Conservation (phyloP, 805 yeast genomes). For the Suhomyces xylopsoci region DNA sequence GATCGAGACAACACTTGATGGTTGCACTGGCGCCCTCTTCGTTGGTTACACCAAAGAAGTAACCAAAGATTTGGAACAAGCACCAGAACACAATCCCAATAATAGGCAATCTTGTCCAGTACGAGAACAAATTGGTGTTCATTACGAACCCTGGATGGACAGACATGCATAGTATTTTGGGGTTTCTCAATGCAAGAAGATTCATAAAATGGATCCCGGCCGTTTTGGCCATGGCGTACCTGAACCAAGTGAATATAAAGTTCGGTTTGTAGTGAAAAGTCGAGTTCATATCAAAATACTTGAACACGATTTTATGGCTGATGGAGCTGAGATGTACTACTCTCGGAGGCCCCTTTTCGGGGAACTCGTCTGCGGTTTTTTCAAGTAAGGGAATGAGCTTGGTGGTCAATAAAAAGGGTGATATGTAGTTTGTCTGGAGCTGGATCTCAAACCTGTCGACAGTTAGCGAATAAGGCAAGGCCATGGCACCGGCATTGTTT, state of each 20-base stretch:
- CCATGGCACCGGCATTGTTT: constrained; percentile 81
- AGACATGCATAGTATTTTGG: constrained; percentile 58
- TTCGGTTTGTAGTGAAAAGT: constrained; percentile 61
- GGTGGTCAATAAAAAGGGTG: constrained; percentile 71
- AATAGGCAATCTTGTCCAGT: constrained; percentile 74
- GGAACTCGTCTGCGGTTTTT: constrained; percentile 27
- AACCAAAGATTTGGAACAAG: constrained; percentile 65
- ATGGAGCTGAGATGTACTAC: constrained; percentile 63
- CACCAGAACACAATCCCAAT: constrained; percentile 76
- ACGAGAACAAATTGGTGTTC: constrained; percentile 71
- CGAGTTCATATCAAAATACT: constrained; percentile 45
- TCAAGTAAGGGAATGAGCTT: constrained; percentile 53
- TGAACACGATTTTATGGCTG: constrained; percentile 55
- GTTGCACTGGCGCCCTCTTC: constrained; percentile 72
- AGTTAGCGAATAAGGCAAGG: constrained; percentile 64
- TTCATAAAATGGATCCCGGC: constrained; percentile 73
- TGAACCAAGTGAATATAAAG: constrained; percentile 67
- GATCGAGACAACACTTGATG: constrained; percentile 58
- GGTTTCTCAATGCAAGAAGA: constrained; percentile 61
- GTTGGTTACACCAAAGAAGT: constrained; percentile 63
- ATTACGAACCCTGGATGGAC: constrained; percentile 88
- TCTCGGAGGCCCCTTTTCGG: constrained; percentile 42
- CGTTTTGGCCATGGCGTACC: constrained; percentile 76
- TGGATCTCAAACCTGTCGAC: constrained; percentile 75
- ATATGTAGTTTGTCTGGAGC: constrained; percentile 71